Evolutionary conservation across 2,329 filamentous ascomycete genomes (phyloP).

Genomic region (Lojkania enalia): DNA sequence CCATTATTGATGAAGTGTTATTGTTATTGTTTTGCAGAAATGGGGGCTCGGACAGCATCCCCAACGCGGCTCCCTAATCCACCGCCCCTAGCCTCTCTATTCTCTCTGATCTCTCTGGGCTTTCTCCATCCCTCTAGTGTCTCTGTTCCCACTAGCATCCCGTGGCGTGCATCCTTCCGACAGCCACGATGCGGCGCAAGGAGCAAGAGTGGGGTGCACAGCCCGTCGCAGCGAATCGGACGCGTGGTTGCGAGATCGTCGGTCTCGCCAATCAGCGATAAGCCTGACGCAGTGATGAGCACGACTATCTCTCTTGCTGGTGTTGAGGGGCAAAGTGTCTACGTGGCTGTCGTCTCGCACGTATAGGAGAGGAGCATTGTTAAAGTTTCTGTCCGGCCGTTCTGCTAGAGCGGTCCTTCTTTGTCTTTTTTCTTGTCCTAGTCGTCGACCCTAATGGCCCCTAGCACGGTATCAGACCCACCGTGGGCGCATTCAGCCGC

Average conservation of each 20-base stretch:
- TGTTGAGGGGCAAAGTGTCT: slow-evolving; percentile 17
- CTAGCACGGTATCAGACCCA: slow-evolving; percentile 34
- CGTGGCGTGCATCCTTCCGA: no score
- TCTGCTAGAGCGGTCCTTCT: background rate
- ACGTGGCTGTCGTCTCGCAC: background rate
- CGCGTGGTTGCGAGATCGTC: background rate
- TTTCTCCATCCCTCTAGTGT: no score
- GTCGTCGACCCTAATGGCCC: no score
- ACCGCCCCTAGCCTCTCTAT: no score
- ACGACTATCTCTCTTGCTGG: slow-evolving; percentile 14
- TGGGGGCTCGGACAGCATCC: slow-evolving; percentile 27
- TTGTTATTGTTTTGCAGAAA: slow-evolving; percentile 32
- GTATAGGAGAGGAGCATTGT: background rate
- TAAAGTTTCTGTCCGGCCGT: background rate
- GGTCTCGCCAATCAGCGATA: slow-evolving; percentile 24
- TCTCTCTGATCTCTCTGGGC: no score
- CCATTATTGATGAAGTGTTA: slow-evolving; percentile 16
- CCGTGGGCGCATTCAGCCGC: slow-evolving; percentile 30
- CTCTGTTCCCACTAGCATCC: no score
- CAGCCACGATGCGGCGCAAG: no score
- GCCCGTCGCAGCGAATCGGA: background rate
- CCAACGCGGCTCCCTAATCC: no score
- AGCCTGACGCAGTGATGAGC: slow-evolving; percentile 24
- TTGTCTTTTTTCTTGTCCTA: background rate
- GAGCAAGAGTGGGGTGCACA: slow-evolving; percentile 27